Base-by-base conservation (phyloP, 495 filamentous ascomycete genomes). In the Lophiotrema nucula region DNA sequence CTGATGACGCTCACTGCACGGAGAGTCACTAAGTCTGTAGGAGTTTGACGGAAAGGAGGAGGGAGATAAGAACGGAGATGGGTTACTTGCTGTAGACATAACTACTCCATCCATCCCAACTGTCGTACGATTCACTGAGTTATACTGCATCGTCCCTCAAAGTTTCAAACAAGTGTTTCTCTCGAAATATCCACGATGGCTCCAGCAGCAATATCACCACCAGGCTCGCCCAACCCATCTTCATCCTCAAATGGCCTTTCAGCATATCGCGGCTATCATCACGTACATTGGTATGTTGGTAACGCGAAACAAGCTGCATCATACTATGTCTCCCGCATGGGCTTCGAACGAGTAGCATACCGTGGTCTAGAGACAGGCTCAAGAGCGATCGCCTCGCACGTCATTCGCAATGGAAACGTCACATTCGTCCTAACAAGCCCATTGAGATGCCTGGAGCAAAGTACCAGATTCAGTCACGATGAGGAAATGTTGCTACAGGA, bases 261-360 rank as follows among this genome's bases (percentile, higher is more conserved):
- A 46, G 52, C 13, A 60, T 93, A 91, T 74, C 80, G 80, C 22
- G 90, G 89, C 69, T 96, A 95, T 66, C 87, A 93, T 74, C 88
- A 95, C 68, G 78, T 95, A 43, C 86, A 88, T 66, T 96, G 90
- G 90, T 96, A 88, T 70, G 92, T 97, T 4, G 90, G 90, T 64
- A 97, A 97, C 72, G 92, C 92, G 65, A 96, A 96, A 74, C 90
- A 95, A 79, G 88, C 88, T 0, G 90, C 89, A 38, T 79, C 83
- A 46, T 95, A 86, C 77, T 96, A 93, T 74, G 86, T 86, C 69
- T 85, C 86, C 10, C 85, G 87, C 58, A 86, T 95, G 76, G 90
- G 89, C 37, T 95, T 96, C 78, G 74, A 78, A 54, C 83, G 81
- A 1, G 69, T 95, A 46, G 92, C 92, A 53, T 95, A 93, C 70